Conservation (phyloP, 164 flowering plant genomes). For the Cinnamomum micranthum region DNA sequence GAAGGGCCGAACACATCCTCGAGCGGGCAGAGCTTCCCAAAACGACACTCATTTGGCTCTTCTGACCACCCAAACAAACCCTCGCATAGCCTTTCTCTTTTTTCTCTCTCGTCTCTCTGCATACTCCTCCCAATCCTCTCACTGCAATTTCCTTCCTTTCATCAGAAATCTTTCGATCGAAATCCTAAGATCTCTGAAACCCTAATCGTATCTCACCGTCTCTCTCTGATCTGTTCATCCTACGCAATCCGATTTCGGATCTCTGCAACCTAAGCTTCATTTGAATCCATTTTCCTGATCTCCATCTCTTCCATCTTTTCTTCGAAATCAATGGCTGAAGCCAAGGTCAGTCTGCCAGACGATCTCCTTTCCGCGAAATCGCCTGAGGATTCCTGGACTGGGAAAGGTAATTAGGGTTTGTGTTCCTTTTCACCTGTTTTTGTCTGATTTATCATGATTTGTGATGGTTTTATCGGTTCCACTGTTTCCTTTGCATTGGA, state of each 20-base stretch:
- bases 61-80: conserved; percentile 48
- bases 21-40: conserved; percentile 2
- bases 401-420: conserved; percentile 41
- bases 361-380: conserved; percentile 59
- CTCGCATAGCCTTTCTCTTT: background rate
- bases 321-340: conserved; percentile 45
- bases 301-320: background rate
- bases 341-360: conserved; percentile 69
- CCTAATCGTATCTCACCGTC: background rate
- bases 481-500: background rate
- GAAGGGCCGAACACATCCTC: background rate
- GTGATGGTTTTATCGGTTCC: background rate
- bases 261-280: background rate
- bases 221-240: background rate
- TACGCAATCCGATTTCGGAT: background rate
- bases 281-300: background rate
- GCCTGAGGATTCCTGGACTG: conserved; percentile 40
- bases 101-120: background rate
- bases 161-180: conserved; percentile 4
- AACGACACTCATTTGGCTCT: conserved; percentile 21
- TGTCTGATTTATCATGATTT: background rate
- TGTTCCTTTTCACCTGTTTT: background rate
- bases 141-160: background rate
- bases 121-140: background rate
- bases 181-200: background rate